Base-by-base conservation (phyloP, 495 filamentous ascomycete species). In the Aspergillus ostianus region DNA sequence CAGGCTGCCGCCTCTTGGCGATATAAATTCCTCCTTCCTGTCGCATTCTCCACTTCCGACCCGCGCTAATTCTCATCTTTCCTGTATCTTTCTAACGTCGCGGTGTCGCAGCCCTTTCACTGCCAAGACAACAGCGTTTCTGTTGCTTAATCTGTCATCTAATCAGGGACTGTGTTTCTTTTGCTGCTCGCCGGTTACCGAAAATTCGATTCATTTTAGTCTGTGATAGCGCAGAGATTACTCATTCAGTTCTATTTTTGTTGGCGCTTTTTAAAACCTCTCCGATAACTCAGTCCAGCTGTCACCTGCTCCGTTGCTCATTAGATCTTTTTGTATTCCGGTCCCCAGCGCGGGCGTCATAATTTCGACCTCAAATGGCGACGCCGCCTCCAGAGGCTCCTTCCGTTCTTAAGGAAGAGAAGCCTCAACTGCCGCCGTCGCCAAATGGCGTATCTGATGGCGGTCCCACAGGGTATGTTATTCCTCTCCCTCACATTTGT, bases 1-100 rank as follows among this genome's bases (percentile, higher is more conserved):
- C 47, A 41, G 41, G 23, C 51, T 61, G 66, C 68, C 69, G 69
- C 69, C 67, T 72, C 77, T 77, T 78, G 76, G 77, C 77, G 67
- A 62, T 74, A 80, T 80, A 78, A 77, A 78, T 69, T 67, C 65
- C 56, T 64, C 27, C 62, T 64, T 64, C 64, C 64, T 71, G 69
- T 79, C 74, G 77, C 77, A 78, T 79, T 77, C 75, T 79, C 75
- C 75, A 79, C 74, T 70, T 64, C 61, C 69, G 63, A 66, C 65
- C 68, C 63, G 67, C 63, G 63, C 59, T 65, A 63, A 58, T 62
- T 53, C 57, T 65, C 67, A 44, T 52, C 46, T 58, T 58, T 62
- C 47, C 51, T 66, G 61, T 66, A 64, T 60, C 61, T 61, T 17
- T 53, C 58, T 64, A 60, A 55, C 66, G 41, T 29, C 51, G 56